A percentile compares a stretch with the other conserved stretches of the same genome.
phyloP scores from a whole-genome alignment of 306 rosid species.

The Cicer pinnatifidum region DNA sequence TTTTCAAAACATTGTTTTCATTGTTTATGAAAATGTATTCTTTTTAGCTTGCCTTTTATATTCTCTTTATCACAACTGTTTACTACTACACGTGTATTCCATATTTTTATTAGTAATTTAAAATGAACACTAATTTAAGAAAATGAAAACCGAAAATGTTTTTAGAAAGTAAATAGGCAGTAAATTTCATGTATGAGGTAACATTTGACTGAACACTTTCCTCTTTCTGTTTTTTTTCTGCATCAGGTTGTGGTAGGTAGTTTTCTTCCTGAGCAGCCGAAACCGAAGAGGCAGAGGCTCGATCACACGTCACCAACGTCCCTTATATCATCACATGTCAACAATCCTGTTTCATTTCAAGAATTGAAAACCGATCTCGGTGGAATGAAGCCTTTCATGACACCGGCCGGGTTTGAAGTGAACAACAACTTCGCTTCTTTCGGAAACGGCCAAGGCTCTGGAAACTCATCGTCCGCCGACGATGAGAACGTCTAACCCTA shows the following conservation, averaged over 20 bases:
- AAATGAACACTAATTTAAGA: too few relatives aligned
- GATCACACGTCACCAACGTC: slow-evolving; percentile 52
- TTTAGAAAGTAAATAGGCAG: too few relatives aligned
- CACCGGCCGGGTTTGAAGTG: slow-evolving; percentile 60
- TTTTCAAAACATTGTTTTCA: too few relatives aligned
- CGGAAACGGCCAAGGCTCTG: slow-evolving; percentile 50
- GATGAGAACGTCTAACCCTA: slow-evolving; percentile 55
- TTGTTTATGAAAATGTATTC: too few relatives aligned
- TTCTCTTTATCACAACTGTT: too few relatives aligned
- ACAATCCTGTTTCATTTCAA: slow-evolving; percentile 47
- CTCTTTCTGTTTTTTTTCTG: slow-evolving; percentile 10
- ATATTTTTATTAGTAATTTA: too few relatives aligned
- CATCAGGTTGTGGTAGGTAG: slow-evolving; percentile 76
- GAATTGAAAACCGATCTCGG: slow-evolving; percentile 60
- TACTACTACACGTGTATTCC: too few relatives aligned
- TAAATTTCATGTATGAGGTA: not conserved
- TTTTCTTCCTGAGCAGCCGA: slow-evolving; percentile 68
- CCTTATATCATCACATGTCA: slow-evolving; percentile 46
- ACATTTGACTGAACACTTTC: not conserved
- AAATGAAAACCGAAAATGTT: too few relatives aligned
- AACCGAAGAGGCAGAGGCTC: slow-evolving; percentile 70
- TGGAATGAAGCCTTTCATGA: slow-evolving; percentile 67
- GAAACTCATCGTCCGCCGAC: slow-evolving; percentile 57
- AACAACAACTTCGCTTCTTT: slow-evolving; percentile 48
- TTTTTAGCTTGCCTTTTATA: too few relatives aligned